Percentiles rank a stretch among this genome's conserved stretches.
phyloP scores from a whole-genome alignment of 2,329 filamentous ascomycete species.

The Pseudocercospora cruenta region DNA sequence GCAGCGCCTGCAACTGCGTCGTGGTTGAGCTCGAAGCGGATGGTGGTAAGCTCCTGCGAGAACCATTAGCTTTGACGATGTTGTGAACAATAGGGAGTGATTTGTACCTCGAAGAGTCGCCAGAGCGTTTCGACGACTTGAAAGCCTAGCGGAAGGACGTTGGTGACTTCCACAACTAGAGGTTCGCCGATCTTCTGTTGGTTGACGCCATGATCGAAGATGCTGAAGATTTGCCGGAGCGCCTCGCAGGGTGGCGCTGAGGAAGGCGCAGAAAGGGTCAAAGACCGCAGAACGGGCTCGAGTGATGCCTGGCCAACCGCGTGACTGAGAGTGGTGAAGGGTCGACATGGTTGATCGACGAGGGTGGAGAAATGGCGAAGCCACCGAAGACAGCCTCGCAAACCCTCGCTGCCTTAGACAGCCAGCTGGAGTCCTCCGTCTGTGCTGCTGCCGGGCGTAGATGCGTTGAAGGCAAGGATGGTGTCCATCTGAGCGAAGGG shows the following conservation, averaged over 20 bases:
- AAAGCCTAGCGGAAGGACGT: constrained; percentile 12
- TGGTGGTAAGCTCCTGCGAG: background rate
- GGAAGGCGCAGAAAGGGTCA: background rate
- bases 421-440: constrained; percentile 10
- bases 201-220: constrained; percentile 17
- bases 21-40: constrained; percentile 10
- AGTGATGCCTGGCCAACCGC: background rate
- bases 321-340: background rate
- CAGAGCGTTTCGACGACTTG: constrained; percentile 6
- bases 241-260: constrained; percentile 2
- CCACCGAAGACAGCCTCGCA: background rate
- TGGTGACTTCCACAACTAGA: constrained; percentile 11
- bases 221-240: constrained; percentile 19
- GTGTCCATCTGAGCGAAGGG: constrained; percentile 18
- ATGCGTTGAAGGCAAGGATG: constrained; percentile 18
- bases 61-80: background rate
- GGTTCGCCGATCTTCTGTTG: constrained; percentile 5
- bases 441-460: constrained; percentile 12
- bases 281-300: background rate
- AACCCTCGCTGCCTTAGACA: background rate
- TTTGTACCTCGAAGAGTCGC: constrained; percentile 6
- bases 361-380: constrained; percentile 2
- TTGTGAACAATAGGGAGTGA: background rate
- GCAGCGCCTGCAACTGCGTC: constrained; percentile 10
- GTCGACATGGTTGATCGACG: constrained; percentile 6